A percentile compares a stretch with the other conserved stretches of the same genome.
These are phyloP conservation scores for Amaranthus cruentus DNA, from an alignment of 148 eudicot genomes.

Conservation along the genomic window DNA sequence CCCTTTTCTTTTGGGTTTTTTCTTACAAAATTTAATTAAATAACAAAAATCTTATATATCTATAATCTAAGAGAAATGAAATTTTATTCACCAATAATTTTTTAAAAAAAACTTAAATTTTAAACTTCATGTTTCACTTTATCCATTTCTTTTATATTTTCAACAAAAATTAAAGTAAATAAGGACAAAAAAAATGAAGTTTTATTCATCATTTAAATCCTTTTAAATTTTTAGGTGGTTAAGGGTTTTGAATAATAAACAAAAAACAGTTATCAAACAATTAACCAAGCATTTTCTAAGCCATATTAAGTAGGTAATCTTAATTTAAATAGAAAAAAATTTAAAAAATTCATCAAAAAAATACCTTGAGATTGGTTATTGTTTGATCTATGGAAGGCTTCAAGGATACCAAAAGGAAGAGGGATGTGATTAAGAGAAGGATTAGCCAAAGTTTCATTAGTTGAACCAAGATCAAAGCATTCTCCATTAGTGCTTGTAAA, in stretches of 20 bases:
- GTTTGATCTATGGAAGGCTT: conserved; percentile 51
- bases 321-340: not conserved
- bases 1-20: not conserved
- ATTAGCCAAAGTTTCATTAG: conserved; percentile 8
- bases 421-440: conserved; percentile 43
- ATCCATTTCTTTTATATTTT: no score
- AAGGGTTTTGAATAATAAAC: not conserved
- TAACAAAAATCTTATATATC: no score
- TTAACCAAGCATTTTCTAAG: not conserved
- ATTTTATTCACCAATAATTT: no score
- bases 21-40: no score
- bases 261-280: not conserved
- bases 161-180: no score
- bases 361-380: conserved; percentile 61
- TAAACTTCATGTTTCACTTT: no score
- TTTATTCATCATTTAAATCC: no score
- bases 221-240: no score
- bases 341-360: not conserved
- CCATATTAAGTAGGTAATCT: no score
- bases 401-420: conserved; percentile 59
- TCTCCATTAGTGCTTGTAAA: conserved; percentile 24
- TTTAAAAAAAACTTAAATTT: no score
- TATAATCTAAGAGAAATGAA: no score
- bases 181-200: no score
- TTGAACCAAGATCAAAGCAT: conserved; percentile 42